Percentiles rank a stretch among this genome's conserved stretches.
Conservation (phyloP, 495 filamentous ascomycete species). For the Hyaloscypha bicolor region DNA sequence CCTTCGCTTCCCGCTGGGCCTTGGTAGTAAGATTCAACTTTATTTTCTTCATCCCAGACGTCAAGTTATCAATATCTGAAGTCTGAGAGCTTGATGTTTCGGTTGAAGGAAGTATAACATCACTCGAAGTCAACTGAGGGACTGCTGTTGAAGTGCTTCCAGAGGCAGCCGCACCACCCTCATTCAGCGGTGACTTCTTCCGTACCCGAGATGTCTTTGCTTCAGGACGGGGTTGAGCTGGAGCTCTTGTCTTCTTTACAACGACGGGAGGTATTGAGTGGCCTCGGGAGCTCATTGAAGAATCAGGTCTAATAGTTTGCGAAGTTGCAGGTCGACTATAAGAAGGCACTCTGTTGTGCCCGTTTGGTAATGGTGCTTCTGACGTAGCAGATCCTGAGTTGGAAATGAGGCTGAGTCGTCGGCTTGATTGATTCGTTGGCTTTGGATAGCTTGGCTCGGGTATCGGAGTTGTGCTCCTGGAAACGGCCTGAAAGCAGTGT, state of each 20-base stretch:
- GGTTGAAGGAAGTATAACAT: constrained; percentile 13
- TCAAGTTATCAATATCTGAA: constrained; percentile 62
- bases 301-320: constrained; percentile 39
- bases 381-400: constrained; percentile 35
- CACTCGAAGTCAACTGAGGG: constrained; percentile 2
- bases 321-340: constrained; percentile 40
- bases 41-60: constrained; percentile 72
- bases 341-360: constrained; percentile 21
- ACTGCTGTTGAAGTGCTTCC: constrained; percentile 20
- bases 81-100: constrained; percentile 4
- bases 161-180: constrained; percentile 14
- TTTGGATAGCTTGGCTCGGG: constrained; percentile 37
- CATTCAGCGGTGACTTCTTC: constrained; percentile 33
- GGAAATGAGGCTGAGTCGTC: constrained; percentile 46
- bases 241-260: constrained; percentile 49
- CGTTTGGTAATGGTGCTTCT: constrained; percentile 29
- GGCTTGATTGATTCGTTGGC: constrained; percentile 33
- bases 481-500: constrained; percentile 6
- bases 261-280: constrained; percentile 31
- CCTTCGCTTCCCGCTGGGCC: constrained; percentile 66
- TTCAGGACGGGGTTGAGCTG: constrained; percentile 28
- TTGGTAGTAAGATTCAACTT: constrained; percentile 74
- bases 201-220: constrained; percentile 51
- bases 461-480: constrained; percentile 40
- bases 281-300: constrained; percentile 34